Evolutionary conservation across 768 basidiomycete species (phyloP).

Genomic region (Daedalea quercina): DNA sequence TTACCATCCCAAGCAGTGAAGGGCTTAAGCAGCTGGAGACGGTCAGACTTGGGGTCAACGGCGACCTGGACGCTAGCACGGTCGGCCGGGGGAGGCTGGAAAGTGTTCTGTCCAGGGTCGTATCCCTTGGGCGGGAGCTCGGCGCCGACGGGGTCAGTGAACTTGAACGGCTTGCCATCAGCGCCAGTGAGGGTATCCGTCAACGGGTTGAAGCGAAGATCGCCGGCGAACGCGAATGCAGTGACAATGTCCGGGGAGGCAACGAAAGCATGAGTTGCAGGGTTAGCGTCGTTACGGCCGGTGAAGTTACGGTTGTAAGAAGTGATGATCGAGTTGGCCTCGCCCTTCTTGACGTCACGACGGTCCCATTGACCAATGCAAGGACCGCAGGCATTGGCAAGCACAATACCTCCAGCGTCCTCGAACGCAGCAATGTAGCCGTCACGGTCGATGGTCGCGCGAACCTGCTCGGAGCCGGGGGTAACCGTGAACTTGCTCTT

Average conservation of each 20-base stretch:
- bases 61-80: conserved; percentile 81
- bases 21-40: conserved; percentile 84
- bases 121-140: conserved; percentile 95
- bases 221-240: conserved; percentile 92
- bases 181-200: conserved; percentile 82
- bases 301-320: conserved; percentile 99
- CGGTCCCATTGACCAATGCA: conserved; percentile 99
- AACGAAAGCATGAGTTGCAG: conserved; percentile 95
- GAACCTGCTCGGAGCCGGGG: conserved; percentile 96
- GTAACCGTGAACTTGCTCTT: conserved; percentile 98
- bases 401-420: conserved; percentile 81
- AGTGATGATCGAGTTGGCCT: conserved; percentile 96
- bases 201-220: conserved; percentile 94
- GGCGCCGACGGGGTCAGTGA: conserved; percentile 83
- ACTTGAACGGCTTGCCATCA: conserved; percentile 97
- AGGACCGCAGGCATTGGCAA: conserved; percentile 98
- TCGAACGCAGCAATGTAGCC: conserved; percentile 89
- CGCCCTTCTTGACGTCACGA: conserved; percentile 94
- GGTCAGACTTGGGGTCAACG: conserved; percentile 78
- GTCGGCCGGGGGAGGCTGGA: conserved; percentile 89
- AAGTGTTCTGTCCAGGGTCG: conserved; percentile 95
- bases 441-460: conserved; percentile 96
- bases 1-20: conserved; percentile 94
- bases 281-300: conserved; percentile 99
- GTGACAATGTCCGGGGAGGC: conserved; percentile 94